A percentile compares a stretch with the other conserved stretches of the same genome.
Evolutionary conservation across 352 stramenopile species (phyloP).

Genomic region (Phytophthora podocarpi): DNA sequence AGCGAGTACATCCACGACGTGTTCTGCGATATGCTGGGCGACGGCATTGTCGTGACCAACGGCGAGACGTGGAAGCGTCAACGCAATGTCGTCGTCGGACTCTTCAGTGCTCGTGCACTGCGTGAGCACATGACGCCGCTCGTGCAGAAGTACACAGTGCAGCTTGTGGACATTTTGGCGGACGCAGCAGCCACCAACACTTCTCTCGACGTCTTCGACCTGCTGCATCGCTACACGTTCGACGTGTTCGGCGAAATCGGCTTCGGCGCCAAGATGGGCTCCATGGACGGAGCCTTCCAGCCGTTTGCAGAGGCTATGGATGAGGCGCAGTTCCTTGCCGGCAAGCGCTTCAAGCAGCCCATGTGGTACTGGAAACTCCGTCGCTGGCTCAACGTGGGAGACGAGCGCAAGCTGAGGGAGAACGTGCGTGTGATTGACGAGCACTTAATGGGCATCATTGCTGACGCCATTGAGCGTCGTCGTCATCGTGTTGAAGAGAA

Average conservation of each 20-base stretch:
- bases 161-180: slow-evolving; percentile 31
- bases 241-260: slow-evolving; percentile 55
- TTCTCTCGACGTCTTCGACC: slow-evolving; percentile 34
- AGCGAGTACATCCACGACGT: slow-evolving; percentile 47
- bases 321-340: slow-evolving; percentile 26
- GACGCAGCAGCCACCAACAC: slow-evolving; percentile 6
- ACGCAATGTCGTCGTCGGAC: slow-evolving; percentile 39
- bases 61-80: slow-evolving; percentile 47
- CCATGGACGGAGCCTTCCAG: slow-evolving; percentile 38
- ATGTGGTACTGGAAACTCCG: slow-evolving; percentile 49
- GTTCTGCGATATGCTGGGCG: slow-evolving; percentile 45
- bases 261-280: slow-evolving; percentile 40
- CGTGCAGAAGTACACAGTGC: slow-evolving; percentile 40
- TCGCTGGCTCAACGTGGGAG: slow-evolving; percentile 48
- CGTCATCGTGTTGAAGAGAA: slow-evolving; percentile 13
- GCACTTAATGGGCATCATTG: slow-evolving; percentile 42
- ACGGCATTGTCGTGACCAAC: slow-evolving; percentile 54
- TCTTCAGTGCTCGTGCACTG: slow-evolving; percentile 48
- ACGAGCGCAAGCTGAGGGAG: slow-evolving; percentile 38
- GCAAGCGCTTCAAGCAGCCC: slow-evolving; percentile 41
- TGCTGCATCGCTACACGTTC: slow-evolving; percentile 50
- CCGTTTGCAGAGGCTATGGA: slow-evolving; percentile 45
- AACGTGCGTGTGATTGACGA: slow-evolving; percentile 45
- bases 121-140: slow-evolving; percentile 45
- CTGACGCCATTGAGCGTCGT: slow-evolving; percentile 41